Evolutionary conservation across 2,329 filamentous ascomycete species (phyloP), one percentile per base, ranked within the genome.

Genomic region (Xylariaceae sp.): DNA sequence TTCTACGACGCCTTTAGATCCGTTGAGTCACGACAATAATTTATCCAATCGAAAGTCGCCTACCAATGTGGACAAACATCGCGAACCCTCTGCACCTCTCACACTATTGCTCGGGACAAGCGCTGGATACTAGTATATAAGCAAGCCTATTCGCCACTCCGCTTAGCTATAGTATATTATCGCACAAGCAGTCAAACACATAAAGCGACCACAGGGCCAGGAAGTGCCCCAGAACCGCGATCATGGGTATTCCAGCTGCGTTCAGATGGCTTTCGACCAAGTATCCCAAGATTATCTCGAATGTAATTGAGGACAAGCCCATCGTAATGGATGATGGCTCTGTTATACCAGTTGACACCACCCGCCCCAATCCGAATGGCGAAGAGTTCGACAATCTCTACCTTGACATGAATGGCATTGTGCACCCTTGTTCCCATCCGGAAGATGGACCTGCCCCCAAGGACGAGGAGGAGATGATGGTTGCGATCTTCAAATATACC

Each of bases 381-480:
- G 91, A 97, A 68, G 93, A 98, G 65, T 87, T 95, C 59, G 91
- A 98, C 69, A 98, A 98, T 59, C 74, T 98, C 4, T 98, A 98
- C 61, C 79, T 98, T 49, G 93, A 98, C 60, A 97, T 98, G 91
- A 98, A 98, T 66, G 94, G 93, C 63, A 98, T 98, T 53, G 93
- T 98, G 29, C 93, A 98, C 72, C 94, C 94, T 24, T 98, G 93
- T 69, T 95, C 91, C 35, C 93, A 98, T 68, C 93, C 93, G 1
- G 93, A 98, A 64, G 91, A 97, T 59, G 81, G 82, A 49, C 89
- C 93, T 2, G 81, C 93, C 3, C 93, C 93, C 9, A 86, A 85
- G 59, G 91, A 93, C 47, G 93, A 98, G 70, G 89, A 95, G 64
- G 93, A 97, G 69, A 98, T 98, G 93, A 98, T 98, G 93, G 64